Conservation (phyloP, 192 early-diverging fungal genomes). For the Glomus cerebriforme region DNA sequence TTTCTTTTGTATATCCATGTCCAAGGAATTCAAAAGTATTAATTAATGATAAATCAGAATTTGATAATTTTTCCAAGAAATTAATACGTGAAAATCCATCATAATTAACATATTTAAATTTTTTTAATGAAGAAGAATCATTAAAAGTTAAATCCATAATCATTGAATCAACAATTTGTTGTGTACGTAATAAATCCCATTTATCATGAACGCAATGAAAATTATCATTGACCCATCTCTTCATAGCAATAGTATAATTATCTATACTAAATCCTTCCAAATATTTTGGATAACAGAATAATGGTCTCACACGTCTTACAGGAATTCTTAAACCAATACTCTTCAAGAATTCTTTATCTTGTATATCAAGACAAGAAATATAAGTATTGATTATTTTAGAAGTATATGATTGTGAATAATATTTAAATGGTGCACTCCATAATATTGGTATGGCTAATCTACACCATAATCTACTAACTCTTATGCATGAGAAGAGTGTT, state of each 20-base stretch:
- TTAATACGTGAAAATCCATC: not conserved
- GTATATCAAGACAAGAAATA: not conserved
- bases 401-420: not conserved
- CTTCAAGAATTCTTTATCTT: not conserved
- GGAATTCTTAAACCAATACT: not conserved
- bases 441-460: not conserved
- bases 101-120: not conserved
- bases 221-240: not conserved
- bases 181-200: not conserved
- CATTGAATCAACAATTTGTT: not conserved
- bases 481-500: not conserved
- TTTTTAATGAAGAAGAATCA: not conserved
- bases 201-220: not conserved
- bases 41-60: not conserved
- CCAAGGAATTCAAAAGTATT: not conserved
- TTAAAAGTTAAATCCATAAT: not conserved
- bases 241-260: not conserved
- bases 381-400: not conserved
- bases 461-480: not conserved
- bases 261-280: not conserved
- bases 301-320: not conserved
- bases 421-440: slow-evolving; percentile 2
- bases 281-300: not conserved
- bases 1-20: not conserved
- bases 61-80: not conserved